Evolutionary conservation across 2,329 filamentous ascomycete species (phyloP), one percentile per base, ranked within the genome.

Genomic region (Claviceps fusiformis): DNA sequence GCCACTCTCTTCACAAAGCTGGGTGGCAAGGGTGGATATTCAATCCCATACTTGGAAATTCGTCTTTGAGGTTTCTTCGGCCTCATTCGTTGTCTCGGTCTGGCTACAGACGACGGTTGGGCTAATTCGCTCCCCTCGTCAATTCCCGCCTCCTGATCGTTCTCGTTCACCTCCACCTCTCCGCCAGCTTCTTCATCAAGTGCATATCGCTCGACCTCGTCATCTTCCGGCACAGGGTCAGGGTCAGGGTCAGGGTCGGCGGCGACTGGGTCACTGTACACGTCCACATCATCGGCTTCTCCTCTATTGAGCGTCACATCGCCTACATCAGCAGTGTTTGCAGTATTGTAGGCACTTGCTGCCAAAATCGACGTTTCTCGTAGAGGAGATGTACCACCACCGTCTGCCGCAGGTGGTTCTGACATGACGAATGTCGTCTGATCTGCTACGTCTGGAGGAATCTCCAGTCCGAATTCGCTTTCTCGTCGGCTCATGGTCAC

Each of bases 1-100:
- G 85, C 85, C 2, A 89, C 70, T 59, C 82, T 77, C 69, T 91
- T 92, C 52, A 95, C 82, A 24, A 91, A 81, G 0, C 81, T 77
- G 0, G 79, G 71, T 2, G 90, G 88, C 46, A 95, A 72, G 0
- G 85, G 83, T 0, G 88, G 86, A 60, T 91, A 90, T 58, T 85
- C 80, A 52, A 87, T 82, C 31, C 88, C 88, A 63, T 90, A 76
- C 51, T 79, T 79, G 0, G 89, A 95, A 50, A 82, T 60, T 13
- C 68, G 65, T 61, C 77, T 78, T 57, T 65, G 70, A 57, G 67
- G 70, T 56, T 67, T 68, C 46, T 59, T 58, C 15, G 61, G 54
- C 27, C 60, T 62, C 11, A 61, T 57, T 24, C 44, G 33, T 50
- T 46, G 39, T 11, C 55, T 53, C 19, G 49, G 49, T n/a, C 48